Evolutionary conservation across 179 eudicot genomes (phyloP).

Genomic region (Silene coronaria): DNA sequence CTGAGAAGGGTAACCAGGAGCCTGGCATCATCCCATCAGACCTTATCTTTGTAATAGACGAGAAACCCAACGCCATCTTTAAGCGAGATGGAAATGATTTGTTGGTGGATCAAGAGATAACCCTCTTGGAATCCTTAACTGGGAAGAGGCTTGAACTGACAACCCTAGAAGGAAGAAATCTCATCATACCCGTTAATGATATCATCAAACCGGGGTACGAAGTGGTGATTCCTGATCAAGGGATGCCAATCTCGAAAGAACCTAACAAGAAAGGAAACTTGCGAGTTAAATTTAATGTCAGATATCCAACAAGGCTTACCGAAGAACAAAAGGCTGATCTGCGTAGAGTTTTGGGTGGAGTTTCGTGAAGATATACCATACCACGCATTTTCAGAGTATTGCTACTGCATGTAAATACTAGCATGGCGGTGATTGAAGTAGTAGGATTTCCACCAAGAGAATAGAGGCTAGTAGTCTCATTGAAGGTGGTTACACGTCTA

Average conservation of each 20-base stretch:
- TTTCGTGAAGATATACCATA: constrained; percentile 12
- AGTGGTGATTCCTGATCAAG: constrained; percentile 46
- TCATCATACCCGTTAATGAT: constrained; percentile 36
- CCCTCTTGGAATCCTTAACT: constrained; percentile 58
- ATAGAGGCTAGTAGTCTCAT: constrained; percentile 23
- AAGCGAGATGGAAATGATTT: constrained; percentile 59
- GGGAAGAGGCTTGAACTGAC: constrained; percentile 52
- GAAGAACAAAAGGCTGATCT: constrained; percentile 54
- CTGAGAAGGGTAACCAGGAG: constrained; percentile 64
- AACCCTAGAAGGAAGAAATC: constrained; percentile 48
- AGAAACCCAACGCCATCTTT: constrained; percentile 51
- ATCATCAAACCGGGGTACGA: constrained; percentile 56
- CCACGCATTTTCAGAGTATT: neutral
- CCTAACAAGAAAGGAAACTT: constrained; percentile 52
- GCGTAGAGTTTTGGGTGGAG: constrained; percentile 49
- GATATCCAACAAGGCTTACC: constrained; percentile 50
- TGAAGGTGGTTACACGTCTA: constrained; percentile 1
- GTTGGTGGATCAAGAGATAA: constrained; percentile 44
- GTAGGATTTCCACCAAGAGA: constrained; percentile 16
- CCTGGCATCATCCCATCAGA: constrained; percentile 65
- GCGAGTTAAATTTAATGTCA: constrained; percentile 47
- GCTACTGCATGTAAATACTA: constrained; percentile 33
- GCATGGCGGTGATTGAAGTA: constrained; percentile 25
- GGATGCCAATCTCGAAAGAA: constrained; percentile 70
- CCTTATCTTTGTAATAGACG: constrained; percentile 55